These are phyloP conservation scores for Penicillium daleae DNA, from an alignment of 495 filamentous ascomycete genomes.

Conservation along the genomic window DNA sequence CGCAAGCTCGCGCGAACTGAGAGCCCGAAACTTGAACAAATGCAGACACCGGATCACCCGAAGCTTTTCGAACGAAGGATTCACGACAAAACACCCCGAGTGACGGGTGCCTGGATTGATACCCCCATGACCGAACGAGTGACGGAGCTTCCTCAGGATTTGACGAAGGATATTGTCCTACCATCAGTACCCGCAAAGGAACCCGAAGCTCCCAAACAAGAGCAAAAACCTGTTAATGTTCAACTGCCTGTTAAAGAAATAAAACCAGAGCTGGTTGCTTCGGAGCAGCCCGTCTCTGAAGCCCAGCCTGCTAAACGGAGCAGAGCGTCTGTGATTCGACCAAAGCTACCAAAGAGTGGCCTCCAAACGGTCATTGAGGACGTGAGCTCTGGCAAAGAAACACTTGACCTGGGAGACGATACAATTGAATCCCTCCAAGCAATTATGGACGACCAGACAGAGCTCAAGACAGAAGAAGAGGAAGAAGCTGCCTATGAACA, in stretches of 20 bases:
- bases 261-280: conserved; percentile 6
- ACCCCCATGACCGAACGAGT: conserved; percentile 53
- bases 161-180: conserved; percentile 34
- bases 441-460: conserved; percentile 49
- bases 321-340: conserved; percentile 38
- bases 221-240: conserved; percentile 2
- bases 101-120: conserved; percentile 58
- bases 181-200: conserved; percentile 13
- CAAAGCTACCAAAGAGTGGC: conserved; percentile 53
- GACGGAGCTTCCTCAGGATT: conserved; percentile 32
- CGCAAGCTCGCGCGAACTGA: conserved; percentile 65
- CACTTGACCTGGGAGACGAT: conserved; percentile 56
- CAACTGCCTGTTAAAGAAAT: conserved; percentile 14
- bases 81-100: conserved; percentile 52
- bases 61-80: conserved; percentile 47
- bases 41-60: conserved; percentile 40
- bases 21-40: conserved; percentile 43
- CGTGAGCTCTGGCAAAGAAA: conserved; percentile 47
- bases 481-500: conserved; percentile 43
- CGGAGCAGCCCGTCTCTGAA: conserved; percentile 7
- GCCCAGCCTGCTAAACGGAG: conserved; percentile 17
- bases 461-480: conserved; percentile 41
- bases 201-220: conserved; percentile 1
- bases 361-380: conserved; percentile 59
- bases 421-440: conserved; percentile 66